These are phyloP conservation scores for Papilionanthe hybrid DNA, from an alignment of 116 monocot species.

Conservation along the genomic window DNA sequence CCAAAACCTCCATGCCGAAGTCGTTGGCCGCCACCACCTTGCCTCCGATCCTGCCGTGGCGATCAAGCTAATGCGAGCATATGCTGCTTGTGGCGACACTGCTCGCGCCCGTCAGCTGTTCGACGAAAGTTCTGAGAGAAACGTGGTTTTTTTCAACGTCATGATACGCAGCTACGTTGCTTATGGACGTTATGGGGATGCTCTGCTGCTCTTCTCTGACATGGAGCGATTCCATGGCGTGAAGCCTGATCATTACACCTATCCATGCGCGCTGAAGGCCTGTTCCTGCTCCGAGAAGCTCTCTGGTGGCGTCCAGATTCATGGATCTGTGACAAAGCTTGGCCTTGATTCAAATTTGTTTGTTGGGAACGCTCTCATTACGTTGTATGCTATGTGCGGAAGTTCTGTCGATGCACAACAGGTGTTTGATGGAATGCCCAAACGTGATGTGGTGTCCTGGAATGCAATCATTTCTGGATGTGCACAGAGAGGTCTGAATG, in stretches of 20 bases:
- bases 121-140: slow-evolving; percentile 29
- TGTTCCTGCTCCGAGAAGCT: slow-evolving; percentile 49
- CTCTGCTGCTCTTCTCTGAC: slow-evolving; percentile 40
- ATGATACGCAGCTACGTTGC: slow-evolving; percentile 70
- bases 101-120: slow-evolving; percentile 40
- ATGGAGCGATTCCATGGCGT: slow-evolving; percentile 18
- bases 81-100: slow-evolving; percentile 37
- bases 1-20: slow-evolving; percentile 22
- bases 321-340: slow-evolving; percentile 32
- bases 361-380: slow-evolving; percentile 62
- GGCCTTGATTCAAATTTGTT: slow-evolving; percentile 70
- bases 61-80: slow-evolving; percentile 60
- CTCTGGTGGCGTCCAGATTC: slow-evolving; percentile 45
- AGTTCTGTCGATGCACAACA: slow-evolving; percentile 16
- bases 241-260: slow-evolving; percentile 70
- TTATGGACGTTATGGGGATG: slow-evolving; percentile 35
- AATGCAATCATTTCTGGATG: slow-evolving; percentile 71
- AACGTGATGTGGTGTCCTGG: slow-evolving; percentile 70
- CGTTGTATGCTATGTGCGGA: slow-evolving; percentile 47
- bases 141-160: slow-evolving; percentile 73
- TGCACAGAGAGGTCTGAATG: slow-evolving; percentile 30
- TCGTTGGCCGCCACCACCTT: slow-evolving; percentile 23
- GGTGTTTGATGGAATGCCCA: slow-evolving; percentile 51
- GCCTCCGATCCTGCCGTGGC: slow-evolving; percentile 32
- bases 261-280: slow-evolving; percentile 79